phyloP scores from a whole-genome alignment of 805 yeast genomes.

The Cyberlindnera nakhonratchasimensis region DNA sequence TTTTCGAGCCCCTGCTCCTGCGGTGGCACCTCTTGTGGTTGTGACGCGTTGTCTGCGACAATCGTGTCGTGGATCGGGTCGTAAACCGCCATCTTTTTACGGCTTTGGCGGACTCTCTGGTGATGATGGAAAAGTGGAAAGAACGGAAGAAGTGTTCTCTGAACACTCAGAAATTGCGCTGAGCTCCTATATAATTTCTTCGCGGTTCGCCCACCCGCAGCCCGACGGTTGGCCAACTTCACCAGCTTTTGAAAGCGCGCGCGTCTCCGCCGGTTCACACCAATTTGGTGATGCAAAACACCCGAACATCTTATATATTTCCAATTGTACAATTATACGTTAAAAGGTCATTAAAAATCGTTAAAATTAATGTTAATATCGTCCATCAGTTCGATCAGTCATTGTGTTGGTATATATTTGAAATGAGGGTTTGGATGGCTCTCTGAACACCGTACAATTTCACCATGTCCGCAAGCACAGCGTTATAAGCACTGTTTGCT shows the following conservation, averaged over 20 bases:
- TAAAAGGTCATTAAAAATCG: not conserved
- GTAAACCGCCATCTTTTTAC: conserved; percentile 8
- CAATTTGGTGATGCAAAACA: conserved; percentile 6
- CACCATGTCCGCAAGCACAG: conserved; percentile 14
- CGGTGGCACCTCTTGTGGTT: not conserved
- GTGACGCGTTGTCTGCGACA: conserved; percentile 1
- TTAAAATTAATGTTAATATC: too few relatives aligned
- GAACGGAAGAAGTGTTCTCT: not conserved
- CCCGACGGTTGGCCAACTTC: too few relatives aligned
- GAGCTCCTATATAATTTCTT: too few relatives aligned
- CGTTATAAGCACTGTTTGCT: conserved; percentile 14
- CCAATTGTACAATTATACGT: not conserved
- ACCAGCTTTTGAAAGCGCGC: not conserved
- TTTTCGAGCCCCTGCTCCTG: not conserved
- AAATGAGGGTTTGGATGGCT: conserved; percentile 10
- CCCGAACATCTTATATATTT: conserved; percentile 8
- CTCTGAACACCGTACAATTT: conserved; percentile 12
- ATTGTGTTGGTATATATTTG: not conserved
- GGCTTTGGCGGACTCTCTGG: not conserved
- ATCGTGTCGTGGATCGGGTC: conserved; percentile 19
- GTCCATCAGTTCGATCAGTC: not conserved
- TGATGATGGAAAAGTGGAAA: not conserved
- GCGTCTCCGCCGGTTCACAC: not conserved
- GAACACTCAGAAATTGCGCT: too few relatives aligned
- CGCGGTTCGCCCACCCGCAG: too few relatives aligned